Percentiles rank a stretch among this genome's conserved stretches.
Conservation (phyloP, 352 stramenopile species). For the Phytophthora constricta region DNA sequence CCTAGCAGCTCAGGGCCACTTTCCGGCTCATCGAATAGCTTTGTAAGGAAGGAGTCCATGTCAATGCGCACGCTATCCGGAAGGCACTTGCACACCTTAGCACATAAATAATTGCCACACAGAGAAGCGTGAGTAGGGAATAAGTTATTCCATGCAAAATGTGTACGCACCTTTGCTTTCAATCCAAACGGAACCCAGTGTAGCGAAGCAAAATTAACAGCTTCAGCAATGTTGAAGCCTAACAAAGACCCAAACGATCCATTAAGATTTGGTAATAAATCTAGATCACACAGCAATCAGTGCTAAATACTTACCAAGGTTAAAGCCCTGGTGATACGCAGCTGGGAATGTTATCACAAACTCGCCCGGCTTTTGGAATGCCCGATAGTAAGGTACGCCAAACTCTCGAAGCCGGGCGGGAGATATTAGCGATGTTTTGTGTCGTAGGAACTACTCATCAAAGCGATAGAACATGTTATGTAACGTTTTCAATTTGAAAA, state of each 20-base stretch:
- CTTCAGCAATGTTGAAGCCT: constrained; percentile 93
- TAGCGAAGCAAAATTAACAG: constrained; percentile 90
- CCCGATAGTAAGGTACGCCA: constrained; percentile 82
- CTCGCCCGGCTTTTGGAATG: constrained; percentile 87
- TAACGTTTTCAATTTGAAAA: not conserved
- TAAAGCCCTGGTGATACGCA: constrained; percentile 91
- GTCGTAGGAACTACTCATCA: constrained; percentile 85
- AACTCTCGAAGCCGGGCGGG: constrained; percentile 82
- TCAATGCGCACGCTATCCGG: constrained; percentile 87
- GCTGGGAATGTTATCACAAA: constrained; percentile 94
- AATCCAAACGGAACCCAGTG: constrained; percentile 84
- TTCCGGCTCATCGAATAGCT: constrained; percentile 55
- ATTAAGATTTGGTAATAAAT: not conserved
- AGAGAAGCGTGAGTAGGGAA: not conserved
- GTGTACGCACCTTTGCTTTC: constrained; percentile 66
- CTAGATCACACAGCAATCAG: not conserved
- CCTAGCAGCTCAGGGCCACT: constrained; percentile 45
- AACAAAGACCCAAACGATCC: not conserved
- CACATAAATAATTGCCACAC: not conserved
- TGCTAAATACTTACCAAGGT: constrained; percentile 70
- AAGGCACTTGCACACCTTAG: constrained; percentile 83
- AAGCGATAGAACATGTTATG: not conserved
- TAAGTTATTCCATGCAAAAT: not conserved
- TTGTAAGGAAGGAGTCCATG: constrained; percentile 84
- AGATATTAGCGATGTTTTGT: constrained; percentile 94